Evolutionary conservation across 306 rosid genomes (phyloP), one percentile per base, ranked within the genome.

Genomic region (Echinosophora koreensis): DNA sequence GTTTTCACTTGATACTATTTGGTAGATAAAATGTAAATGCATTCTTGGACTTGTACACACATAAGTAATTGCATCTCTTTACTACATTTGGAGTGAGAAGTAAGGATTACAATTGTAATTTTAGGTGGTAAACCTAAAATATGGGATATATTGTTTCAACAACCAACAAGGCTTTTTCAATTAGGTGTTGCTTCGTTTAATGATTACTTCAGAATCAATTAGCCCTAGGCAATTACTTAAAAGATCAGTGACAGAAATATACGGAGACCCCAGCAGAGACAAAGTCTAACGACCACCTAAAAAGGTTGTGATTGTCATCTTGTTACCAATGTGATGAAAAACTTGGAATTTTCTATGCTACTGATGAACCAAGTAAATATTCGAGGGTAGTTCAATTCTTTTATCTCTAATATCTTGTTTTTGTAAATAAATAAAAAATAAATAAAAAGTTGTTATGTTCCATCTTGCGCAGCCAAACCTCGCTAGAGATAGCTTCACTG

Each of bases 221-320:
- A 55, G 74, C 38, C 54, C 47, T 3, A 47, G 42, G 59, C 57
- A 78, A 74, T 73, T 68, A 77, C 77, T 77, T 81, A 38, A 81
- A 73, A 72, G 77, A 73, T 71, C 71, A 56, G 12, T 8, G 32
- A 46, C 17, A 67, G n/a, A 66, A 73, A 51, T 58, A 65, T 57
- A 17, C 14, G 16, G 55, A 84, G 76, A 71, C 82, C 84, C 72
- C 50, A 69, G 66, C 58, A 50, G 39, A 73, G 67, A 77, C 81
- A 84, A 77, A 68, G 56, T 55, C 78, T 56, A 77, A 84, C 78
- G 35, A 77, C 71, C 72, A 50, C 74, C 68, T 62, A 32, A 73
- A 81, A 85, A 85, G 86, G 60, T 62, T 47, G 44, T 39, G 17
- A 65, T 85, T 74, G 83, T 81, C 88, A 80, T 73, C 17, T 81